Evolutionary conservation across 2,329 filamentous ascomycete species (phyloP).

Genomic region (Botryotinia convoluta): DNA sequence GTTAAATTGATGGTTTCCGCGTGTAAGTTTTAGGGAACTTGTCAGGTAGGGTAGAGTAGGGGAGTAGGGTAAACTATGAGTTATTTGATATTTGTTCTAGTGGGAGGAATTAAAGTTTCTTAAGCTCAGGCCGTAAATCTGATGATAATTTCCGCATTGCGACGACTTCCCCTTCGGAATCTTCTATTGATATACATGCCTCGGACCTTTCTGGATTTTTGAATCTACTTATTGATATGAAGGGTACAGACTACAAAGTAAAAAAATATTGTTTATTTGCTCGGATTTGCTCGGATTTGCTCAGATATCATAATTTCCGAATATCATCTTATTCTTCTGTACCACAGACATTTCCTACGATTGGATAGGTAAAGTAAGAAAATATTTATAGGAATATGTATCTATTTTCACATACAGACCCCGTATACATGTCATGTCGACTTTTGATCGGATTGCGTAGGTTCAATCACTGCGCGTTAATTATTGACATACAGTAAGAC

Average conservation of each 20-base stretch:
- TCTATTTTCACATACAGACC: neutral
- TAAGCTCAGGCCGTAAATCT: neutral
- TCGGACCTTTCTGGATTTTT: neutral
- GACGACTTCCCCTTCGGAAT: neutral
- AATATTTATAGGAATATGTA: neutral
- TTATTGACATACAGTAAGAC: neutral
- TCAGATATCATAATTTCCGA: constrained; percentile 2
- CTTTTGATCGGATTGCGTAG: neutral
- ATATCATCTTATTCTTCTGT: neutral
- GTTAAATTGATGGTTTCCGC: neutral
- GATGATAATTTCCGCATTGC: neutral
- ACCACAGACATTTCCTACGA: neutral
- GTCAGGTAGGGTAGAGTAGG: neutral
- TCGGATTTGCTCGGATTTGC: neutral
- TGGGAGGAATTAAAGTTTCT: neutral
- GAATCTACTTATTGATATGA: neutral
- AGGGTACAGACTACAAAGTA: neutral
- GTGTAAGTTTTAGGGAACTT: neutral
- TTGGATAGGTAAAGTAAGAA: neutral
- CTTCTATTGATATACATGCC: neutral
- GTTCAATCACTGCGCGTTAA: neutral
- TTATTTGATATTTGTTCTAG: neutral
- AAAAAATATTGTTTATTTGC: neutral
- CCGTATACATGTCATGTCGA: neutral
- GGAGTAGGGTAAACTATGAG: neutral